Evolutionary conservation across 305 asterid species (phyloP).

Genomic region (Fraxinus floribunda): DNA sequence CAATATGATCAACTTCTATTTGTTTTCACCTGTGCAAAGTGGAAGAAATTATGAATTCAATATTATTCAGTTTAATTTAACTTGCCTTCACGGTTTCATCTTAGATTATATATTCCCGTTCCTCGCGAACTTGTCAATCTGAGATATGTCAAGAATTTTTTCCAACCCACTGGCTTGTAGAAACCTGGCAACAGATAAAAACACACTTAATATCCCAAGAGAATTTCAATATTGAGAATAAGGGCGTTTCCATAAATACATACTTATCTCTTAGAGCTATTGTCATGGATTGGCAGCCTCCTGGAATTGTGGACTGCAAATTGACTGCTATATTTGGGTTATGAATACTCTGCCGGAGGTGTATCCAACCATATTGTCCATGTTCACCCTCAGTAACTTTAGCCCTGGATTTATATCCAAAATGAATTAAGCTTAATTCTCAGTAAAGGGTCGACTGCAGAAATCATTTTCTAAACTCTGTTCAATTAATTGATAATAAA

Average conservation of each 20-base stretch:
- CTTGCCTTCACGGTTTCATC: background rate
- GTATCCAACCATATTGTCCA: constrained; percentile 78
- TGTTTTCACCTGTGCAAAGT: too few species aligned
- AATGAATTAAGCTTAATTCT: background rate
- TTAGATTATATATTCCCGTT: constrained; percentile 33
- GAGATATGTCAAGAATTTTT: constrained; percentile 55
- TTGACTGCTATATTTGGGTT: constrained; percentile 91
- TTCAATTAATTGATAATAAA: background rate
- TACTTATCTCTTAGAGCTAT: constrained; percentile 63
- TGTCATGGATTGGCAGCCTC: constrained; percentile 77
- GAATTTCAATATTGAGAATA: background rate
- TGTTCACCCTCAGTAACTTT: constrained; percentile 51
- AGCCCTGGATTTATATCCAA: constrained; percentile 48
- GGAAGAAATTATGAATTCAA: too few species aligned
- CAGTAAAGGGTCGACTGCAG: background rate
- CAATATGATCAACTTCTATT: background rate
- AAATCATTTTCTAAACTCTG: background rate
- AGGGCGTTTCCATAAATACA: background rate
- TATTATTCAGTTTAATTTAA: background rate
- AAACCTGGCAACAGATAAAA: constrained; percentile 50
- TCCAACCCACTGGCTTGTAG: constrained; percentile 57
- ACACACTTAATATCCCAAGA: background rate
- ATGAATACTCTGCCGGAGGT: constrained; percentile 84
- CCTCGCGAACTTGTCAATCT: constrained; percentile 51
- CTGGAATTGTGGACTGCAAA: constrained; percentile 64